Evolutionary conservation across 345 rosid genomes (phyloP), one percentile per base, ranked within the genome.

Genomic region (Melastoma malabathricum): DNA sequence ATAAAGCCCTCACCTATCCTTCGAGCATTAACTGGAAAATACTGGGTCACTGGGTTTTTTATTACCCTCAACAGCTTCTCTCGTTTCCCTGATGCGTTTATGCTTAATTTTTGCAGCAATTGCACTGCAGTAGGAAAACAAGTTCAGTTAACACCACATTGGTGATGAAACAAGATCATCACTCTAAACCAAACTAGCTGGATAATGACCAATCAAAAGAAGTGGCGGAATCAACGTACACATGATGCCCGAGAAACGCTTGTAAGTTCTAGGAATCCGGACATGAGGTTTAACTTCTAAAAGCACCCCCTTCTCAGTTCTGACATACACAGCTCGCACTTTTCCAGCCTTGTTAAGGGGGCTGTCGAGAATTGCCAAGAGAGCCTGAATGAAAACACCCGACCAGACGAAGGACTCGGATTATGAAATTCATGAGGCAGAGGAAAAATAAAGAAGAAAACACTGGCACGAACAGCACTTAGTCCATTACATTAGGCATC

Each of bases 291-390:
- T 81, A 19, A 89, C 81, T 73, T 89, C 84, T 66, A 89, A 74
- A 55, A 85, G 94, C 23, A 89, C 86, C 65, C 94, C 95, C 75
- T 76, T 73, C 19, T 83, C 90, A 5, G 97, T 89, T 68, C 59
- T 79, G 63, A 89, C 93, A 50, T 83, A 86, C 12, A 89, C 75
- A 5, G 95, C 84, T 59, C 60, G 70, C 54, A 89, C 68, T 58
- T 84, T 81, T 59, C 95, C 97, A 56, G 97, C 95, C 66, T 86
- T 83, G 48, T 77, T 86, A 46, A 89, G 52, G 1, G 95, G 94
- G 64, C 95, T 89, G 64, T 89, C 97, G 52, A 86, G 56, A 61
- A 89, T 89, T 17, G 81, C 59, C 16, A 83, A 56, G 18, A 89
- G 80, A 46, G 94, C 97, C 97, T 86, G 75, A 20, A 12, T 19